These are phyloP conservation scores for Dittrichia graveolens DNA, from an alignment of 129 eudicot genomes.

Conservation along the genomic window DNA sequence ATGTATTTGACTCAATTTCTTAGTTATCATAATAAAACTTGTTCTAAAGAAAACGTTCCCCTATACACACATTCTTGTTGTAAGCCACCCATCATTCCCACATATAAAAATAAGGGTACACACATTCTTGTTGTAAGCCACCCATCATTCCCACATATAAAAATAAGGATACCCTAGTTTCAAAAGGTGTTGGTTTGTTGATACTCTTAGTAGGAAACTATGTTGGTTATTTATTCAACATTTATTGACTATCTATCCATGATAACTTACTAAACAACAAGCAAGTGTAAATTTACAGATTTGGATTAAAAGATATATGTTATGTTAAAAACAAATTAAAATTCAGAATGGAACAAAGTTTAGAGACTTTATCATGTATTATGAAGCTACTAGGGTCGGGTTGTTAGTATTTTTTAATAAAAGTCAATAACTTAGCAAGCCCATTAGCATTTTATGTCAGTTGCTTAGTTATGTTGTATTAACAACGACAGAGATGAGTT, in stretches of 20 bases:
- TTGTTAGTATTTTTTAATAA: too few relatives aligned
- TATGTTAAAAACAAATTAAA: too few relatives aligned
- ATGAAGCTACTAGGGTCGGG: too few relatives aligned
- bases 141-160: neutral
- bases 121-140: neutral
- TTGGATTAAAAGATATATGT: too few relatives aligned
- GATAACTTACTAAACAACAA: too few relatives aligned
- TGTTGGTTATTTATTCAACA: neutral
- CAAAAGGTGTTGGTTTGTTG: neutral
- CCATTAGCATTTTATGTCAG: neutral
- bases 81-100: neutral
- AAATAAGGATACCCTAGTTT: neutral
- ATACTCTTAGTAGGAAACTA: neutral
- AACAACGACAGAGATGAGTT: conserved; percentile 21
- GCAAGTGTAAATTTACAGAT: too few relatives aligned
- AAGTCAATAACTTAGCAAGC: too few relatives aligned
- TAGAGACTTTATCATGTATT: too few relatives aligned
- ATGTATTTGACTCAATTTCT: too few relatives aligned
- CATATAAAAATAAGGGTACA: neutral
- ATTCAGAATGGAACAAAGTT: too few relatives aligned
- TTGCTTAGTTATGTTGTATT: neutral
- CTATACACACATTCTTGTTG: neutral
- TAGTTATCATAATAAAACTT: too few relatives aligned
- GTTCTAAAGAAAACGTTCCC: too few relatives aligned
- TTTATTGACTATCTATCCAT: neutral